Evolutionary conservation across 2,329 filamentous ascomycete species (phyloP), one percentile per base, ranked within the genome.

Genomic region (Lecanoromycetidae sp.): DNA sequence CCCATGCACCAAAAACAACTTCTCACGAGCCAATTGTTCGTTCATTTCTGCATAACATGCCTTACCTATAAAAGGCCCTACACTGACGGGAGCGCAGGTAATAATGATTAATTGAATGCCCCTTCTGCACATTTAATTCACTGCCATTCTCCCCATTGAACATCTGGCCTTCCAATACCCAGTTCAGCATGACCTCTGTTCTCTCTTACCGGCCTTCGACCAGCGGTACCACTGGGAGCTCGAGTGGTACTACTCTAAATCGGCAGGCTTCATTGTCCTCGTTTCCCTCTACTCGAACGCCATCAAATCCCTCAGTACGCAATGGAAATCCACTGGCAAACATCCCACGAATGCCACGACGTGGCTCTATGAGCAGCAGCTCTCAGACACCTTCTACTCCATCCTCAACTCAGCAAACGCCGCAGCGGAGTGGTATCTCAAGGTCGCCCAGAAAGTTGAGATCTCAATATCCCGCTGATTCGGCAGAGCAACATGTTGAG

Each of bases 401-500:
- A 60, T 43, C 57, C 34, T 70, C 67, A 5, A 37, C 38, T 6
- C 50, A 36, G 39, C 52, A 34, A 13, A 35, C 20, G 10, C 38
- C 27, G 5, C 34, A 44, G 15, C 34, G 30, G 5, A 32, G 34
- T 8, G 34, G 38, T 13, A 36, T 26, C 4, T 20, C 32, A 20
- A 43, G 40, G 22, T 41, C 37, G 15, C 13, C 29, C 19, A 38
- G 35, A 26, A 52, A 32, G 30, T 65, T 82, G 60, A 80, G 78
- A 48, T 84, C 84, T 17, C 84, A 87, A 58, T 88, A 87, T 59
- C 84, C 84, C 13, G 72, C 79, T n/a, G 74, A 81, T 48, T 76
- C 79, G 9, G 70, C 71, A 5, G 83, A 96, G 63, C 93, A 91
- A 59, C 91, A 98, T 81, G 91, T 98, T 66, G 91, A 98, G 63